Percentiles rank a stretch among this genome's conserved stretches.
These are phyloP conservation scores for Penicillium sp. DNA, from an alignment of 2,329 filamentous ascomycete genomes.

Conservation along the genomic window DNA sequence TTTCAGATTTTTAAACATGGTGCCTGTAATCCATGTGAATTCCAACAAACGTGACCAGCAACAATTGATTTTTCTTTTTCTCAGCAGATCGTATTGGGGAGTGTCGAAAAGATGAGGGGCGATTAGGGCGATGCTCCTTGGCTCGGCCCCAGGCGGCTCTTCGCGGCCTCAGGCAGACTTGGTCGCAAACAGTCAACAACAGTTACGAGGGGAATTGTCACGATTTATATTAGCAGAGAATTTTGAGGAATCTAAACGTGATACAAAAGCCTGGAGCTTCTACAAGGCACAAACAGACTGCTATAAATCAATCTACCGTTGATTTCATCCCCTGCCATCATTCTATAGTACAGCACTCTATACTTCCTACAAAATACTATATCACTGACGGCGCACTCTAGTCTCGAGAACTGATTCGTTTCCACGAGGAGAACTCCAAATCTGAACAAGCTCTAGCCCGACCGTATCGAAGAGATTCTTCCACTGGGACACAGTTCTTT, in stretches of 20 bases:
- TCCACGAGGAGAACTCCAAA: conserved; percentile 14
- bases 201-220: no score
- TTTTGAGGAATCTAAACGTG: no score
- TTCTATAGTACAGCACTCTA: no score
- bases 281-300: no score
- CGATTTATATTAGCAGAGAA: no score
- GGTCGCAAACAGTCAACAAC: not conserved
- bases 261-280: no score
- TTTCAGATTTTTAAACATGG: conserved; percentile 40
- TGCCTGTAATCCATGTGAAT: not conserved
- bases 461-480: conserved; percentile 32
- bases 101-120: not conserved
- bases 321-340: no score
- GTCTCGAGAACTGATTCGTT: conserved; percentile 11
- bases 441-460: conserved; percentile 32
- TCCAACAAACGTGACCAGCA: no score
- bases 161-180: not conserved
- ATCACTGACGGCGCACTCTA: not conserved
- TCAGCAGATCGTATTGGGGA: no score
- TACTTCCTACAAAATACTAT: not conserved
- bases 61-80: no score
- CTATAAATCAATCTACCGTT: no score
- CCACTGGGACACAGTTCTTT: conserved; percentile 46
- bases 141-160: conserved; percentile 1
- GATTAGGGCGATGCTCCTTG: conserved; percentile 1